Conservation (phyloP, 192 early-diverging fungal genomes). For the Funneliformis mosseae region DNA sequence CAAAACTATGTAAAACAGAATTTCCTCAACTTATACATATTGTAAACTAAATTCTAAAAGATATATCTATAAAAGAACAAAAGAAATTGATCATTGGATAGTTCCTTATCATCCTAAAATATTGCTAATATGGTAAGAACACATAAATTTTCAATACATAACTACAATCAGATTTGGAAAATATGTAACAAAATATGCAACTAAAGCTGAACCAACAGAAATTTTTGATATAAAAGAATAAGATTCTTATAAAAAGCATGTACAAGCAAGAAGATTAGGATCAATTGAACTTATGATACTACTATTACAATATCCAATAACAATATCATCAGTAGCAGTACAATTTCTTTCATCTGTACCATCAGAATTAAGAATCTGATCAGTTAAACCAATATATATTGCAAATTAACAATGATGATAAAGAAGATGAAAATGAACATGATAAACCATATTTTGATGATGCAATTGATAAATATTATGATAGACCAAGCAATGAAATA, state of each 20-base stretch:
- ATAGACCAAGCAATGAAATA: neutral
- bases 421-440: neutral
- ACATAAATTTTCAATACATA: slow-evolving; percentile 14
- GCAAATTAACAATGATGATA: no score
- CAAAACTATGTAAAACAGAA: neutral
- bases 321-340: neutral
- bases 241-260: neutral
- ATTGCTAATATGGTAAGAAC: neutral
- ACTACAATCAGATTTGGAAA: neutral
- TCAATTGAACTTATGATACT: neutral
- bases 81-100: neutral
- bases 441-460: neutral
- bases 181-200: slow-evolving; percentile 4
- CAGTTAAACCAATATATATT: neutral
- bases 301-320: neutral
- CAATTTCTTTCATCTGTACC: neutral
- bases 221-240: neutral
- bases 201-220: neutral
- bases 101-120: neutral
- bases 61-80: neutral
- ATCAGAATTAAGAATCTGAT: neutral
- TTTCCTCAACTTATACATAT: slow-evolving; percentile 14
- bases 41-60: neutral
- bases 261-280: neutral
- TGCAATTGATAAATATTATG: slow-evolving; percentile 20